These are phyloP conservation scores for Pseudogymnoascus sp. DNA, from an alignment of 2,329 filamentous ascomycete species.

Conservation along the genomic window DNA sequence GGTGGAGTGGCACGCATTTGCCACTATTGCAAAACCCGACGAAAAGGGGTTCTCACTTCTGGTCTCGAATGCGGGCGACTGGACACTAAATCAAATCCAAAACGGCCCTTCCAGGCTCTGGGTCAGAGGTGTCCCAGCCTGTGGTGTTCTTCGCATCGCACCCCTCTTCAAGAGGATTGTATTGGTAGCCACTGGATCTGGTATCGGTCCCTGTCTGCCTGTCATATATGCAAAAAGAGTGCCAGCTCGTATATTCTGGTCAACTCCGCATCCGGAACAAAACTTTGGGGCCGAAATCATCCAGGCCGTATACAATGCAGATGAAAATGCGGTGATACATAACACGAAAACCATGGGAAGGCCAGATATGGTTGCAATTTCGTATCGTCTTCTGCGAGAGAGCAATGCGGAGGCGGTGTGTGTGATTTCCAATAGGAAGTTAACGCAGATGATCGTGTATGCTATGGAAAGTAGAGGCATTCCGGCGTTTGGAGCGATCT, in stretches of 20 bases:
- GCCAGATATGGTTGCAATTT: slow-evolving; percentile 27
- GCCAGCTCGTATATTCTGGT: slow-evolving; percentile 32
- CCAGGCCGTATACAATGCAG: slow-evolving; percentile 24
- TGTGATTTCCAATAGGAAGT: slow-evolving; percentile 30
- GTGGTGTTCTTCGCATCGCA: slow-evolving; percentile 60
- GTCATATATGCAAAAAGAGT: slow-evolving; percentile 38
- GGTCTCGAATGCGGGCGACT: slow-evolving; percentile 67
- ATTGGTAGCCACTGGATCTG: slow-evolving; percentile 64
- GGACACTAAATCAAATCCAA: slow-evolving; percentile 58
- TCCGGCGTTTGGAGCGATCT: slow-evolving; percentile 32
- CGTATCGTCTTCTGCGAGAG: slow-evolving; percentile 23
- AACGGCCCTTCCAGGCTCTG: slow-evolving; percentile 55
- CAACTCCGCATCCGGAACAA: slow-evolving; percentile 27
- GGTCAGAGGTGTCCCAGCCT: slow-evolving; percentile 59
- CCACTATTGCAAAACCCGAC: slow-evolving; percentile 56
- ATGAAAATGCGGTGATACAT: slow-evolving; percentile 28
- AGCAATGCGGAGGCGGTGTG: slow-evolving; percentile 30
- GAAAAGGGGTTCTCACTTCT: slow-evolving; percentile 57
- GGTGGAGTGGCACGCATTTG: slow-evolving; percentile 69
- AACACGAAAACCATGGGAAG: slow-evolving; percentile 28
- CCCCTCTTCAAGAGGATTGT: slow-evolving; percentile 58
- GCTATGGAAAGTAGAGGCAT: slow-evolving; percentile 28
- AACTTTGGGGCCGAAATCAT: slow-evolving; percentile 29
- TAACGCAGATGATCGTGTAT: slow-evolving; percentile 29
- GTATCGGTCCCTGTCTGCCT: slow-evolving; percentile 54